Percentiles rank a stretch among this genome's conserved stretches.
These are phyloP conservation scores for Fomitopsis pulvina DNA, from an alignment of 768 basidiomycete genomes.

Conservation along the genomic window DNA sequence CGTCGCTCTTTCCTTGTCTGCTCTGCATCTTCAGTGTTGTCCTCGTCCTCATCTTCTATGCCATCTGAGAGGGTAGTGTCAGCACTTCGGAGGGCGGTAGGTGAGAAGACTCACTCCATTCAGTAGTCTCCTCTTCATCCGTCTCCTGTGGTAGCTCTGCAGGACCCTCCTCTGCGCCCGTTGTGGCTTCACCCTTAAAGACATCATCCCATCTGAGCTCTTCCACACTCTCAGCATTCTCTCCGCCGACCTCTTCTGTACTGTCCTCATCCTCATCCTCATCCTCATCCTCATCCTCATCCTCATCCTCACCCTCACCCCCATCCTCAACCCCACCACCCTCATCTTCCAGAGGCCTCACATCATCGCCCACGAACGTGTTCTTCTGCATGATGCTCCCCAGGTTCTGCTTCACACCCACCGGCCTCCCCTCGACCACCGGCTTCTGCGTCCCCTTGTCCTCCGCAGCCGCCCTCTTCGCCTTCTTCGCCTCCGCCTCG, in stretches of 20 bases:
- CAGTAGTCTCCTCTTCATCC: slow-evolving; percentile 13
- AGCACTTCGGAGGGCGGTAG: slow-evolving; percentile 2
- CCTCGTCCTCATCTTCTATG: background rate
- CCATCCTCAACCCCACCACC: slow-evolving; percentile 26
- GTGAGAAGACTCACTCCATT: background rate
- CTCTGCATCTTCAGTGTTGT: slow-evolving; percentile 28
- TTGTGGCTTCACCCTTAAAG: slow-evolving; percentile 44
- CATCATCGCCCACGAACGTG: slow-evolving; percentile 79
- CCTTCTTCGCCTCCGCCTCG: slow-evolving; percentile 44
- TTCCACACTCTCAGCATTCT: too few relatives aligned
- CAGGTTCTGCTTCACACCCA: slow-evolving; percentile 80
- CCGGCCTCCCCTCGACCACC: slow-evolving; percentile 24
- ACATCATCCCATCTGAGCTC: slow-evolving; percentile 85
- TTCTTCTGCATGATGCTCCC: slow-evolving; percentile 87
- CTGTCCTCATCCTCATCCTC: slow-evolving; percentile 26
- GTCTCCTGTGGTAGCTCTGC: slow-evolving; percentile 16
- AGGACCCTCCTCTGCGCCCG: slow-evolving; percentile 19
- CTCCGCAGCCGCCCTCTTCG: slow-evolving; percentile 31
- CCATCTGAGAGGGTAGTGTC: background rate
- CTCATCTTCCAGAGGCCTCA: slow-evolving; percentile 52
- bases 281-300: slow-evolving; percentile 30
- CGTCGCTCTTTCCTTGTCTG: slow-evolving; percentile 46
- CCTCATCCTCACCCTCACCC: slow-evolving; percentile 35
- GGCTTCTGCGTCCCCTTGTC: slow-evolving; percentile 29
- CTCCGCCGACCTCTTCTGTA: too few relatives aligned